These are phyloP conservation scores for Aurantiochytrium sp. DNA, from an alignment of 108 stramenopile genomes.

Conservation along the genomic window DNA sequence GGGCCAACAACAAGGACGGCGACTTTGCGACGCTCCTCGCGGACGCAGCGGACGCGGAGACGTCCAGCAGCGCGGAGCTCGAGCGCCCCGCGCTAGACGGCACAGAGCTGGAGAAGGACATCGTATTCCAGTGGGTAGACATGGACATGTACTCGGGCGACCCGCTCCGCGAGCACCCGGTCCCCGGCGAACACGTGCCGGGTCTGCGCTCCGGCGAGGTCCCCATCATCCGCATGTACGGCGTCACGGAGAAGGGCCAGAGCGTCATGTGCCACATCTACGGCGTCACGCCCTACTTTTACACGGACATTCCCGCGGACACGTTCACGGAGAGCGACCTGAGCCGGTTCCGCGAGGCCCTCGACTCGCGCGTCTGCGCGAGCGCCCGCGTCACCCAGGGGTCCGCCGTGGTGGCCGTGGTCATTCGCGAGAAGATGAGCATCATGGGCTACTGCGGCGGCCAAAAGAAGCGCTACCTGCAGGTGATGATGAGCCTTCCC, in stretches of 20 bases:
- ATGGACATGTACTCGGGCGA: slow-evolving; percentile 83
- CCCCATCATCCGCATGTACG: slow-evolving; percentile 88
- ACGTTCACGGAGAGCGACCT: slow-evolving; percentile 59
- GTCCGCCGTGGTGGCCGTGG: slow-evolving; percentile 42
- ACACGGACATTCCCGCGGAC: slow-evolving; percentile 67
- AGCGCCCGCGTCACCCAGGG: background rate
- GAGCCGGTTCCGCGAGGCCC: slow-evolving; percentile 46
- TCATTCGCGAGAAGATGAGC: slow-evolving; percentile 58
- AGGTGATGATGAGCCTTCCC: slow-evolving; percentile 84
- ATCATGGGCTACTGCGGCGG: slow-evolving; percentile 84
- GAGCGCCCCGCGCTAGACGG: background rate
- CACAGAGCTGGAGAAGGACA: background rate
- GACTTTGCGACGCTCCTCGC: background rate
- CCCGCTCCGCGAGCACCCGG: slow-evolving; percentile 70
- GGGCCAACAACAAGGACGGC: background rate
- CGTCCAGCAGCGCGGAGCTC: background rate
- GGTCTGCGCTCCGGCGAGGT: slow-evolving; percentile 59
- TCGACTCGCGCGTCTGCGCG: slow-evolving; percentile 33
- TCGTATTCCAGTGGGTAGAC: slow-evolving; percentile 85
- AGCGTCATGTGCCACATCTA: slow-evolving; percentile 84
- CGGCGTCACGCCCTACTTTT: slow-evolving; percentile 92
- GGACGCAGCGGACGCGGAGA: background rate
- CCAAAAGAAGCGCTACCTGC: slow-evolving; percentile 66
- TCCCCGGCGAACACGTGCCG: slow-evolving; percentile 46
- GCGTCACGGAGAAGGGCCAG: slow-evolving; percentile 83